phyloP scores from a whole-genome alignment of 2,329 filamentous ascomycete species.

The Catunica adiposa region DNA sequence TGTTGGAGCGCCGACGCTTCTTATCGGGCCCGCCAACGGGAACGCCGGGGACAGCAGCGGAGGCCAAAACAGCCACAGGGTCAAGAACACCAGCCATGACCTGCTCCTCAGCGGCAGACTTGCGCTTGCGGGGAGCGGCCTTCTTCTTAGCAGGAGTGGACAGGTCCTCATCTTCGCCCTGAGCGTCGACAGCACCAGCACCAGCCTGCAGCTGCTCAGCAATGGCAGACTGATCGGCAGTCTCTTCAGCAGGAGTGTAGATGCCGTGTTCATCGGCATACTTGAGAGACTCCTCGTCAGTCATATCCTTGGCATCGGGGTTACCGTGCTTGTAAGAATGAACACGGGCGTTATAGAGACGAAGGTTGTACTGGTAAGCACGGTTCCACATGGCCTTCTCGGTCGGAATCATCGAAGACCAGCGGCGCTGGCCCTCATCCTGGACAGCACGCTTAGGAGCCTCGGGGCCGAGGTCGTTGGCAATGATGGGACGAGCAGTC shows the following conservation, averaged over 20 bases:
- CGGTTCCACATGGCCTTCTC: constrained; percentile 59
- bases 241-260: constrained; percentile 33
- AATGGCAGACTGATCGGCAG: constrained; percentile 37
- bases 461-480: constrained; percentile 56
- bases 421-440: constrained; percentile 71
- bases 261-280: constrained; percentile 45
- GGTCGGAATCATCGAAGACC: constrained; percentile 56
- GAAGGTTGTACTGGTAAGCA: constrained; percentile 50
- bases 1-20: constrained; percentile 43
- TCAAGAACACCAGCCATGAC: constrained; percentile 26
- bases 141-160: constrained; percentile 33
- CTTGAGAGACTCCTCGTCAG: constrained; percentile 40
- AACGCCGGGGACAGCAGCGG: constrained; percentile 22
- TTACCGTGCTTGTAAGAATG: constrained; percentile 49
- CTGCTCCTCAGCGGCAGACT: constrained; percentile 25
- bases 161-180: constrained; percentile 28
- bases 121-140: constrained; percentile 36
- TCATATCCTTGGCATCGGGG: constrained; percentile 41
- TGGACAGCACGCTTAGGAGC: constrained; percentile 75
- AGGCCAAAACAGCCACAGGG: constrained; percentile 24
- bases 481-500: constrained; percentile 68
- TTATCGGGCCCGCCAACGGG: constrained; percentile 36
- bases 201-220: constrained; percentile 37
- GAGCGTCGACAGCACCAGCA: constrained; percentile 21
- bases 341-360: constrained; percentile 47